phyloP scores from a whole-genome alignment of 441 rosid genomes.

The Isatis lusitanica region DNA sequence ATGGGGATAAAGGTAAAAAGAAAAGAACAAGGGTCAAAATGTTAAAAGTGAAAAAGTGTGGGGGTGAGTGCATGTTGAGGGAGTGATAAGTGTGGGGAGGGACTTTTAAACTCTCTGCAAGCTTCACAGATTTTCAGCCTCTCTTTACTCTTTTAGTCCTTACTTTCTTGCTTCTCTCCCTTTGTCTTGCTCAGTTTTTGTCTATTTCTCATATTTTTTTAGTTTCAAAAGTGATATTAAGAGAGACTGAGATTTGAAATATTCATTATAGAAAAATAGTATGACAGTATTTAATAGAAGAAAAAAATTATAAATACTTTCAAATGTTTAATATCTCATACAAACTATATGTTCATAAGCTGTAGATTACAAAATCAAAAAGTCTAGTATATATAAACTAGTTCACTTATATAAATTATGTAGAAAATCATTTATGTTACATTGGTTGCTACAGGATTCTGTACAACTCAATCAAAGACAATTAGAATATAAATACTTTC shows the following conservation, averaged over 20 bases:
- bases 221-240: not conserved
- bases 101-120: constrained; percentile 11
- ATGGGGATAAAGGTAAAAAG: not conserved
- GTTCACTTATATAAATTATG: not conserved
- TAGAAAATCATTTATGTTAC: constrained; percentile 5
- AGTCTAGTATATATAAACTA: not conserved
- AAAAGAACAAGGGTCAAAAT: constrained; percentile 11
- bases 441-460: too few species aligned
- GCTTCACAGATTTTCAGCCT: constrained; percentile 13
- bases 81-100: constrained; percentile 9
- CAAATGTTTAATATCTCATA: not conserved
- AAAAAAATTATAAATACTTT: not conserved
- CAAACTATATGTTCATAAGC: not conserved
- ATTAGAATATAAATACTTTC: not conserved
- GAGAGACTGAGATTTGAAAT: not conserved
- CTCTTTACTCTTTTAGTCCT: constrained; percentile 15
- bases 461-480: too few species aligned
- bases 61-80: constrained; percentile 7
- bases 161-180: constrained; percentile 12
- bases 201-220: not conserved
- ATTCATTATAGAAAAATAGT: not conserved
- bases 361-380: not conserved
- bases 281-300: not conserved
- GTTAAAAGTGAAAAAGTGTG: constrained; percentile 8
- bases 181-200: not conserved